A percentile compares a stretch with the other conserved stretches of the same genome.
Conservation (phyloP, 106 monocot genomes). For the Platanthera guangdongensis region DNA sequence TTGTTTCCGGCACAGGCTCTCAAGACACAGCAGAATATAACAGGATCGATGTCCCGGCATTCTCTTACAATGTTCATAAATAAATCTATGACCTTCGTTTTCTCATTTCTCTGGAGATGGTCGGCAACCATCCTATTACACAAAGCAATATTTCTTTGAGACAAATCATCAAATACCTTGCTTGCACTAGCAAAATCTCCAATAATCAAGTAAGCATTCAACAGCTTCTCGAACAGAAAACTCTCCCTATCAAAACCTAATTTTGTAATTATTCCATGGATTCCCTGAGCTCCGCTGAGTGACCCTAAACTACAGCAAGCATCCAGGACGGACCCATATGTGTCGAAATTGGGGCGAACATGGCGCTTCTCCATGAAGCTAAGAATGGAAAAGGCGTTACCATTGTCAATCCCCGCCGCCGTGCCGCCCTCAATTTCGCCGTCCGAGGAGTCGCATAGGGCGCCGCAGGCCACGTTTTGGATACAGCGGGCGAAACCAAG, state of each 20-base stretch:
- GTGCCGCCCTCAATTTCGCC: conserved; percentile 14
- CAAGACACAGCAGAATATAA: conserved; percentile 29
- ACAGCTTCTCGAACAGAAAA: conserved; percentile 10
- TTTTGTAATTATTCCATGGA: conserved; percentile 33
- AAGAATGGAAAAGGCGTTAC: conserved; percentile 18
- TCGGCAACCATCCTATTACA: conserved; percentile 35
- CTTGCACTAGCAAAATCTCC: conserved; percentile 23
- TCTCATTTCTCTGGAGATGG: conserved; percentile 24
- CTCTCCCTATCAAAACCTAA: conserved; percentile 17
- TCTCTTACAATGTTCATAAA: conserved; percentile 29
- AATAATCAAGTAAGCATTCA: conserved; percentile 16
- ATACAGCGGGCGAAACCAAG: background rate
- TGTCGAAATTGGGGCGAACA: conserved; percentile 12
- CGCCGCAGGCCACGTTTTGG: conserved; percentile 3
- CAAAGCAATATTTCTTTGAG: conserved; percentile 23
- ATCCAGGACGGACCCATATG: conserved; percentile 24
- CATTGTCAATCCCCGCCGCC: background rate
- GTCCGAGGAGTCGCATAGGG: conserved; percentile 2
- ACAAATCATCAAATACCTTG: conserved; percentile 39
- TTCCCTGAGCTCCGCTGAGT: conserved; percentile 12
- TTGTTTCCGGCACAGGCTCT: conserved; percentile 33
- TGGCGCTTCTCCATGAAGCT: conserved; percentile 14
- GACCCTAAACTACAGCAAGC: conserved; percentile 20
- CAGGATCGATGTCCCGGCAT: conserved; percentile 10
- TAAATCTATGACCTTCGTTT: conserved; percentile 11